Evolutionary conservation across 352 stramenopile genomes (phyloP), one percentile per base, ranked within the genome.

Genomic region (Sclerospora graminicola): DNA sequence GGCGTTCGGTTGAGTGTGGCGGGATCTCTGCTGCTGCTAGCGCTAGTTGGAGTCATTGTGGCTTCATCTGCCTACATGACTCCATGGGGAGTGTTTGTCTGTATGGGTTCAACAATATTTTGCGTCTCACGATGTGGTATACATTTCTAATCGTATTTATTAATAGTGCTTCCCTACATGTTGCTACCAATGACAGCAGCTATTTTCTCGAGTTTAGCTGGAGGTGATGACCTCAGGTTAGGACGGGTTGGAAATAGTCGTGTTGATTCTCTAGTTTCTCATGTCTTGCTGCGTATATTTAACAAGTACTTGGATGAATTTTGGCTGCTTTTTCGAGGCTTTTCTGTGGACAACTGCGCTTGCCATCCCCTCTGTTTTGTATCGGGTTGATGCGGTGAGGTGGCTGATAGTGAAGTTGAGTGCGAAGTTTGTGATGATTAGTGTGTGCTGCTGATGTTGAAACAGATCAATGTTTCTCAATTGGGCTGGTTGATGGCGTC

Each of bases 281-380:
- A 43, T 27, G 31, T 8, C 19, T 15, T 32, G 16, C 20, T n/a
- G 13, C 8, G 15, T 35, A 6, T 49, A 15, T 46, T 4, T 35
- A 24, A 10, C 35, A 64, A n/a, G 56, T 39, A 43, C 63, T 5
- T 85, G 63, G 63, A 76, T 51, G 19, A 78, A 72, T 49, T 83
- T 85, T 42, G 73, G 73, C 1, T 85, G 69, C 43, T 83, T 85
- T 47, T 82, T 85, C 39, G 73, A 85, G 31, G 65, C 69, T 18
- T 74, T 83, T 38, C 78, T 85, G 38, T 85, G 73, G 73, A 59
- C 82, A 6, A 68, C 58, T 29, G 60, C 69, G n/a, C 49, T 83
- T 30, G 73, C 73, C 1, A 72, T 85, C 9, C 73, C 73, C 0
- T 80, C 63, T 13, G 54, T 85, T 39, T 51, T 85, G 26, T 81